Base-by-base conservation (phyloP, 2,329 filamentous ascomycete genomes). In the Blastomyces gilchristii region DNA sequence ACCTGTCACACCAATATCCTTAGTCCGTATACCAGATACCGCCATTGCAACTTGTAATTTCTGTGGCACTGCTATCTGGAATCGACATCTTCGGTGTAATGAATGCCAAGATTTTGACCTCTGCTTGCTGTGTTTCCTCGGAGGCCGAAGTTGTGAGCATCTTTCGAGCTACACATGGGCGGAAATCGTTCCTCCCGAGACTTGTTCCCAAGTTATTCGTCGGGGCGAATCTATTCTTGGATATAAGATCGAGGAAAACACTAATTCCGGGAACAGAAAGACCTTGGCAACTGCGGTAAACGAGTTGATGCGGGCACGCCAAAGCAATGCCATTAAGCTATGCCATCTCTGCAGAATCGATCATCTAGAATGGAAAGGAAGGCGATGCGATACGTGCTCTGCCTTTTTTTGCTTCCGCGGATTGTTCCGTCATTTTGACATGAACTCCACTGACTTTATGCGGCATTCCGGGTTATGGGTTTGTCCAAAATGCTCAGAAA, bases 21-120 rank as follows among this genome's bases (percentile, higher is more conserved):
- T 69, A 18, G 69, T 73, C 2, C 68, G 71, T 54, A 68, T 73
- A 22, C 70, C 71, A 63, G 66, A 69, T 50, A 72, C 69, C 2
- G 71, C 71, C 12, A 71, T 75, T 52, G 71, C 73, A 45, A 72
- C 70, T 12, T 75, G 73, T 63, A 73, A 74, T 61, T 75, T 75
- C 63, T 75, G 73, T 65, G 71, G 69, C 25, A 69, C 72, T 4
- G 72, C 72, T n/a, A 74, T 75, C 50, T 75, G 73, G 73, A 75
- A 75, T 60, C 71, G 72, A 25, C 73, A 75, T 68, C 64, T 75
- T 25, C 72, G 72, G n/a, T 75, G 73, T 58, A 71, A 71, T 22
- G 67, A 72, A 56, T 75, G 73, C 59, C 68, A 70, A 22, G 73
- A 75, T 63, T 74, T 75, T 63, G 72, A 75, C 60, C 67, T 75